Evolutionary conservation across 345 rosid genomes (phyloP).

Genomic region (Conringia planisiliqua): DNA sequence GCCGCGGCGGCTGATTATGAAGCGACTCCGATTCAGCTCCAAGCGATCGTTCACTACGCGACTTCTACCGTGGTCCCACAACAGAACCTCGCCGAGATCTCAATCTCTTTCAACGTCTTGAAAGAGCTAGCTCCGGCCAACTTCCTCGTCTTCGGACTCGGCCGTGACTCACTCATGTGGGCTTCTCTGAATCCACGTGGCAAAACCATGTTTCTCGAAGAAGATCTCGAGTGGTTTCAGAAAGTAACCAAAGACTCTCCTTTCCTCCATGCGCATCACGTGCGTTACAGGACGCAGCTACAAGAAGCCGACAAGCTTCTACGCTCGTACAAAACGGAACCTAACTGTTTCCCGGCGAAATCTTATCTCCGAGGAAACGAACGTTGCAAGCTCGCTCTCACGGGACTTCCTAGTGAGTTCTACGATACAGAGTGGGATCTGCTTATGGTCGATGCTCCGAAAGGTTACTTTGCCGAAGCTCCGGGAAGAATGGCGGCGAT

Average conservation of each 20-base stretch:
- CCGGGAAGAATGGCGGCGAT: constrained; percentile 70
- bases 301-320: constrained; percentile 47
- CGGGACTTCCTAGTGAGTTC: constrained; percentile 53
- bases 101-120: constrained; percentile 45
- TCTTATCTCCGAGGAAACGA: constrained; percentile 42
- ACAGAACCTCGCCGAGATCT: constrained; percentile 49
- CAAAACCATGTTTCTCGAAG: constrained; percentile 61
- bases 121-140: constrained; percentile 42
- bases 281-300: constrained; percentile 60
- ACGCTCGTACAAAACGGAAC: constrained; percentile 33
- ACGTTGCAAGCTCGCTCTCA: constrained; percentile 48
- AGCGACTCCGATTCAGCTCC: constrained; percentile 51
- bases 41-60: constrained; percentile 60
- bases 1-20: constrained; percentile 23
- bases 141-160: constrained; percentile 68
- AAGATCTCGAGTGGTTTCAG: constrained; percentile 58
- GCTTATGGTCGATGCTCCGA: constrained; percentile 65
- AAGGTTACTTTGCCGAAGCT: constrained; percentile 57
- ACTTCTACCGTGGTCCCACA: constrained; percentile 49
- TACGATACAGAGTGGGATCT: constrained; percentile 73
- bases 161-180: constrained; percentile 66
- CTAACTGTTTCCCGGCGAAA: constrained; percentile 40
- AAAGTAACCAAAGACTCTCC: constrained; percentile 39
- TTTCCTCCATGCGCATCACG: constrained; percentile 52
- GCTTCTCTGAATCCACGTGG: constrained; percentile 58